Conservation (phyloP, 306 rosid species). For the Mimosa pudica region DNA sequence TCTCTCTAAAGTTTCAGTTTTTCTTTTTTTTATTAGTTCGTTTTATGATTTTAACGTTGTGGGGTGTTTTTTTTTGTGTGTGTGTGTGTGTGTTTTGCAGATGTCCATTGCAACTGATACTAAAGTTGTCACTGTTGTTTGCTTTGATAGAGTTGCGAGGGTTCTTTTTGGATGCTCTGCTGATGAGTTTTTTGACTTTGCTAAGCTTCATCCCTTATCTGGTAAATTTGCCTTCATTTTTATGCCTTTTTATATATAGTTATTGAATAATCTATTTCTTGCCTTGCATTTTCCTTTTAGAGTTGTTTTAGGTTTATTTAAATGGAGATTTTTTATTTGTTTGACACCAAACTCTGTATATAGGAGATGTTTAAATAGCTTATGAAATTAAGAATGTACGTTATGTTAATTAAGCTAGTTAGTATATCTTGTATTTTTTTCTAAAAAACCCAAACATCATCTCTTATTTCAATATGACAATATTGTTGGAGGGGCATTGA, state of each 20-base stretch:
- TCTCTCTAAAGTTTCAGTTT: not conserved
- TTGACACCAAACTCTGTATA: not conserved
- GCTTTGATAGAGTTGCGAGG: constrained; percentile 72
- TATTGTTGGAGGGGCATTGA: too few relatives aligned
- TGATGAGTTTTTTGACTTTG: constrained; percentile 69
- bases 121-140: constrained; percentile 55
- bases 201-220: constrained; percentile 69
- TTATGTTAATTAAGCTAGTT: too few relatives aligned
- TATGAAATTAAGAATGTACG: too few relatives aligned
- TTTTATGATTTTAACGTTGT: not conserved
- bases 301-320: not conserved
- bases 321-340: not conserved
- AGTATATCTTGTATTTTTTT: too few relatives aligned
- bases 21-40: not conserved
- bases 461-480: too few relatives aligned
- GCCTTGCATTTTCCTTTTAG: not conserved
- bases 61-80: not conserved
- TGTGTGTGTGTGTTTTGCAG: constrained; percentile 38
- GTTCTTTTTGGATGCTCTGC: constrained; percentile 81
- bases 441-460: too few relatives aligned
- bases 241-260: not conserved
- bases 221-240: constrained; percentile 33
- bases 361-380: too few relatives aligned
- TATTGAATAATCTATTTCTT: not conserved
- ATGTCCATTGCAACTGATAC: constrained; percentile 75